These are phyloP conservation scores for Sclerotinia minor DNA, from an alignment of 2,329 filamentous ascomycete species.

Conservation along the genomic window DNA sequence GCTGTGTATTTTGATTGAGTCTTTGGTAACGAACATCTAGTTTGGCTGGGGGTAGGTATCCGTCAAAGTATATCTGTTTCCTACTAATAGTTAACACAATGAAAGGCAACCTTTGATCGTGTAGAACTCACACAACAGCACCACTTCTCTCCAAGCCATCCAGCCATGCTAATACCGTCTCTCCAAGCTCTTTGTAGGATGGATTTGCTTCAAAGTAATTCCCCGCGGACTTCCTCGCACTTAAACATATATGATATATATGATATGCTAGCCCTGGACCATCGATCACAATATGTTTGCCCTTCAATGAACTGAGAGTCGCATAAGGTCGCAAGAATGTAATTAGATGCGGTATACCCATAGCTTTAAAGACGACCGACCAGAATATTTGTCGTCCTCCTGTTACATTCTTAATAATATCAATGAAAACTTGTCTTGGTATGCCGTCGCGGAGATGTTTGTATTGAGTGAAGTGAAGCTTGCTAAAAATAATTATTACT, in stretches of 20 bases:
- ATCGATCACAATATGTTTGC: conserved; percentile 61
- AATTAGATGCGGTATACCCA: conserved; percentile 63
- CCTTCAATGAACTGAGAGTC: conserved; percentile 45
- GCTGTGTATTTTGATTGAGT: conserved; percentile 34
- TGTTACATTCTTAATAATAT: neutral
- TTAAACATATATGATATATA: conserved; percentile 60
- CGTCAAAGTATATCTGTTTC: conserved; percentile 80
- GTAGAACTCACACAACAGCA: conserved; percentile 57
- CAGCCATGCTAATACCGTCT: conserved; percentile 62
- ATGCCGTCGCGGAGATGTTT: neutral
- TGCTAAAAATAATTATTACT: neutral
- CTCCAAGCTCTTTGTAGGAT: conserved; percentile 63
- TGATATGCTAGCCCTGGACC: conserved; percentile 78
- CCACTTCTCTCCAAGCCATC: conserved; percentile 55
- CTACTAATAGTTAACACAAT: conserved; percentile 44
- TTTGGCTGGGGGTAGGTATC: conserved; percentile 63
- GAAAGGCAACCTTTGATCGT: neutral
- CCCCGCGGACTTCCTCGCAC: conserved; percentile 42
- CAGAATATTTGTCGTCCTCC: neutral
- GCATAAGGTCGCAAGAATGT: conserved; percentile 56
- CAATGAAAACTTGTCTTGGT: too few relatives aligned
- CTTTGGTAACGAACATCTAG: conserved; percentile 35
- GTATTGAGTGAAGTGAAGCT: neutral
- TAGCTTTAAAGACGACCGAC: conserved; percentile 40
- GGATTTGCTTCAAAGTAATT: conserved; percentile 56